These are phyloP conservation scores for Helotiales sp. DNA, from an alignment of 2,329 filamentous ascomycete species.

Conservation along the genomic window DNA sequence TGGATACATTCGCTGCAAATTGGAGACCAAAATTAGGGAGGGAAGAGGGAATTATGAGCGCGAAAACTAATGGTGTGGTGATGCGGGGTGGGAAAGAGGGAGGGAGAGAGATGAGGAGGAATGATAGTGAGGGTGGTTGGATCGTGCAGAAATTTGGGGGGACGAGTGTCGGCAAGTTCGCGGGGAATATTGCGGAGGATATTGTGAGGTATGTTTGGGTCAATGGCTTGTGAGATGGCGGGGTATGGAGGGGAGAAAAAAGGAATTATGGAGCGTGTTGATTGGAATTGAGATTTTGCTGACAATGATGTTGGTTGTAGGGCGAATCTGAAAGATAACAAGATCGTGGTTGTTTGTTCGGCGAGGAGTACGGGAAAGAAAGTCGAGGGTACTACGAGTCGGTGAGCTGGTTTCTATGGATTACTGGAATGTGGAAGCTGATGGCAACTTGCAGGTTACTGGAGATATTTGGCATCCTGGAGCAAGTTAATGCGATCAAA, in stretches of 20 bases:
- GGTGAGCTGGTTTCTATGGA: constrained; percentile 56
- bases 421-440: constrained; percentile 13
- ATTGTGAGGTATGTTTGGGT: constrained; percentile 58
- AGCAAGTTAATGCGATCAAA: constrained; percentile 52
- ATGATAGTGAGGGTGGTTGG: constrained; percentile 54
- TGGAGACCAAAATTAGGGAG: not conserved
- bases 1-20: not conserved
- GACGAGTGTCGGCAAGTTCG: constrained; percentile 93
- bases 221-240: not conserved
- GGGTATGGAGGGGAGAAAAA: constrained; percentile 6
- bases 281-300: constrained; percentile 1
- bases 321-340: constrained; percentile 63
- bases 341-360: constrained; percentile 92
- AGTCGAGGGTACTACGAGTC: constrained; percentile 90
- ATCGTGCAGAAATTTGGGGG: constrained; percentile 94
- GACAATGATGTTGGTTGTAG: constrained; percentile 38
- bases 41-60: not conserved
- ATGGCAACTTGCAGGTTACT: constrained; percentile 41
- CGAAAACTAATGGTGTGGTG: not conserved
- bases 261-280: constrained; percentile 5
- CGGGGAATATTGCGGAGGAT: constrained; percentile 70
- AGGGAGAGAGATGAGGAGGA: constrained; percentile 24
- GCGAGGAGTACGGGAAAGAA: constrained; percentile 94
- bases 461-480: constrained; percentile 59
- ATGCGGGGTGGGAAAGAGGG: constrained; percentile 2